Evolutionary conservation across 2,329 filamentous ascomycete genomes (phyloP).

Genomic region (Aspergillus sp.): DNA sequence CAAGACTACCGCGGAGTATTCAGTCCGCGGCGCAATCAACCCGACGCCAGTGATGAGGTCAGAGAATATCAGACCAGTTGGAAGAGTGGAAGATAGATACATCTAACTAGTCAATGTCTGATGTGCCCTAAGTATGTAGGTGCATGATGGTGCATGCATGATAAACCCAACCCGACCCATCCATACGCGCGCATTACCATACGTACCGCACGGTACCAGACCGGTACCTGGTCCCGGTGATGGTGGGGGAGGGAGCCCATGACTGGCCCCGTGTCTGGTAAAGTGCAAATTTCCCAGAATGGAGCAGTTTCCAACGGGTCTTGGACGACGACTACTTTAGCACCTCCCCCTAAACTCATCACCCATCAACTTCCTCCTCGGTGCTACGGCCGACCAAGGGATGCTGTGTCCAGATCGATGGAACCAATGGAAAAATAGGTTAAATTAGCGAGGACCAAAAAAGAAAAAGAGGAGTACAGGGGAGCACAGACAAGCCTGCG

Average conservation of each 20-base stretch:
- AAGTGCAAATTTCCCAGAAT: conserved; percentile 8
- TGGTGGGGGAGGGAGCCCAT: not conserved
- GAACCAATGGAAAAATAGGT: conserved; percentile 10
- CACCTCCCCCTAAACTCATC: not conserved
- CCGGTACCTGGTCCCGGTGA: not conserved
- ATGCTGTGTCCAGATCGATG: conserved; percentile 11
- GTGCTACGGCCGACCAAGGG: conserved; percentile 9
- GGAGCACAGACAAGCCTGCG: conserved; percentile 17
- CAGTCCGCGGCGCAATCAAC: not conserved
- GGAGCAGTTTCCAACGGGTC: conserved; percentile 5
- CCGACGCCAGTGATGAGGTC: conserved; percentile 4
- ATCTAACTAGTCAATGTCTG: not conserved
- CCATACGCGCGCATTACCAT: not conserved
- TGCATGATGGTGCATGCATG: conserved; percentile 1
- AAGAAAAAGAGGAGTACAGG: conserved; percentile 1
- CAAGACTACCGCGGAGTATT: conserved; percentile 2
- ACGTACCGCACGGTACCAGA: not conserved
- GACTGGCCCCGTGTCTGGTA: not conserved
- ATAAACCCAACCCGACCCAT: not conserved
- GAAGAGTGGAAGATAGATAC: not conserved
- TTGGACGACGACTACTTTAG: not conserved
- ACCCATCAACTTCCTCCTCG: not conserved
- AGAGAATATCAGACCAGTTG: conserved; percentile 3
- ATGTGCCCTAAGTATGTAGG: conserved; percentile 2
- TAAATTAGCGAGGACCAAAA: conserved; percentile 1